Percentiles rank a stretch among this genome's conserved stretches.
These are phyloP conservation scores for Melanogaster broomeanus DNA, from an alignment of 768 basidiomycete genomes.

Conservation along the genomic window DNA sequence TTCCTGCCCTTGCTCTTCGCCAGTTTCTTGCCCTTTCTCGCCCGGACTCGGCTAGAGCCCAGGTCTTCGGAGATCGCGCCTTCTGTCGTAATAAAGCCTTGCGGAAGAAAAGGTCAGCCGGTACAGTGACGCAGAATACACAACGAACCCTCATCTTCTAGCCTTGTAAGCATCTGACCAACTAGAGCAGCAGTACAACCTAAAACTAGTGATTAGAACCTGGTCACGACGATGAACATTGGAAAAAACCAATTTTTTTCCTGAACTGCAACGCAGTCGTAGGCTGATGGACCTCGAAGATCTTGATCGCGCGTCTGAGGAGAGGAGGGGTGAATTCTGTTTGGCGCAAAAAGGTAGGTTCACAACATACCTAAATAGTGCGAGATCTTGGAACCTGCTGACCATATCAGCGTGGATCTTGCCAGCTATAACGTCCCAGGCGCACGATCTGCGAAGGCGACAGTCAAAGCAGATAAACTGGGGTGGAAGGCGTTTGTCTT, in stretches of 20 bases:
- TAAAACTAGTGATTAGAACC: constrained; percentile 24
- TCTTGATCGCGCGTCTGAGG: constrained; percentile 66
- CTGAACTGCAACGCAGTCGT: constrained; percentile 53
- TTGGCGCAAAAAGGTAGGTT: constrained; percentile 1
- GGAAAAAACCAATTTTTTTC: constrained; percentile 55
- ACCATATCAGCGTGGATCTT: constrained; percentile 57
- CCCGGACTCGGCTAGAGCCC: constrained; percentile 41
- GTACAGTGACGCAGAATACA: not conserved
- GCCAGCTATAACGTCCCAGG: constrained; percentile 69
- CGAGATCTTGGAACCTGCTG: constrained; percentile 65
- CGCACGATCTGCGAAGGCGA: constrained; percentile 62
- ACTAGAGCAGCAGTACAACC: constrained; percentile 57
- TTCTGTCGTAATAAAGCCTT: constrained; percentile 64
- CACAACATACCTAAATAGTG: constrained; percentile 60
- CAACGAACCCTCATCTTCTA: constrained; percentile 66
- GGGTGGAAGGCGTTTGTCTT: constrained; percentile 58
- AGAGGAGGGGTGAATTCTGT: not conserved
- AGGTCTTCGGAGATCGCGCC: constrained; percentile 49
- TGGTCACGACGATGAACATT: not conserved
- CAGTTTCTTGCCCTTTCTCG: constrained; percentile 41
- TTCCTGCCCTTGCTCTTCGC: constrained; percentile 45
- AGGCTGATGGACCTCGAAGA: constrained; percentile 53
- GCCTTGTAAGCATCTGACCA: constrained; percentile 63
- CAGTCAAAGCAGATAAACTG: constrained; percentile 78
- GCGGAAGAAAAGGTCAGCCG: constrained; percentile 6